Percentiles rank a stretch among this genome's conserved stretches.
phyloP scores from a whole-genome alignment of 352 stramenopile species.

The Pythium volutum region DNA sequence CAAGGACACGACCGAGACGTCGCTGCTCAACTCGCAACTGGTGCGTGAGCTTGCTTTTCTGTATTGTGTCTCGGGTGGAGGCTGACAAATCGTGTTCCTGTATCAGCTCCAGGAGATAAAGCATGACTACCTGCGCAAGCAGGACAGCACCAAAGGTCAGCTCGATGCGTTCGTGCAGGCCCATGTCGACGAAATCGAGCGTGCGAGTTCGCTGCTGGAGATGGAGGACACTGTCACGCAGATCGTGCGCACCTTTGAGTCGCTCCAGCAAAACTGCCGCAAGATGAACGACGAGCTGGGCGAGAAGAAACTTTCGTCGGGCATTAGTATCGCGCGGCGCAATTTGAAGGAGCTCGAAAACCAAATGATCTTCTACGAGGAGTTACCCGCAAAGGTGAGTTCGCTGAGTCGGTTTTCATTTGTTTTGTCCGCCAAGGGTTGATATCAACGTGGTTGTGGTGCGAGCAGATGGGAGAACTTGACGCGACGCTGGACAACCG shows the following conservation, averaged over 20 bases:
- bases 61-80: background rate
- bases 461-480: constrained; percentile 31
- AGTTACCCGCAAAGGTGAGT: constrained; percentile 57
- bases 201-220: constrained; percentile 64
- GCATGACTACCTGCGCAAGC: constrained; percentile 67
- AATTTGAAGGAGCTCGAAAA: constrained; percentile 80
- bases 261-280: constrained; percentile 56
- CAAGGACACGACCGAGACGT: constrained; percentile 79
- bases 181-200: constrained; percentile 85
- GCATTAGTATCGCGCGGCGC: constrained; percentile 72
- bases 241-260: constrained; percentile 59
- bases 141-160: constrained; percentile 72
- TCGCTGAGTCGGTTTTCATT: background rate
- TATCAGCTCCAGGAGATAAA: constrained; percentile 82
- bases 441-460: background rate
- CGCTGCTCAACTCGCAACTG: constrained; percentile 79
- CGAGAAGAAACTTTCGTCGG: constrained; percentile 76
- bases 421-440: too few relatives aligned
- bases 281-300: constrained; percentile 83
- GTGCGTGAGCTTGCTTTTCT: constrained; percentile 22
- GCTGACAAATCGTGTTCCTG: background rate
- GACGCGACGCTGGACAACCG: constrained; percentile 42
- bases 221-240: constrained; percentile 59
- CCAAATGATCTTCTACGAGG: constrained; percentile 83
- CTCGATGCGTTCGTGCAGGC: constrained; percentile 69